Evolutionary conservation across 352 stramenopile genomes (phyloP), one percentile per base, ranked within the genome.

Genomic region (Globisporangium echinulatum): DNA sequence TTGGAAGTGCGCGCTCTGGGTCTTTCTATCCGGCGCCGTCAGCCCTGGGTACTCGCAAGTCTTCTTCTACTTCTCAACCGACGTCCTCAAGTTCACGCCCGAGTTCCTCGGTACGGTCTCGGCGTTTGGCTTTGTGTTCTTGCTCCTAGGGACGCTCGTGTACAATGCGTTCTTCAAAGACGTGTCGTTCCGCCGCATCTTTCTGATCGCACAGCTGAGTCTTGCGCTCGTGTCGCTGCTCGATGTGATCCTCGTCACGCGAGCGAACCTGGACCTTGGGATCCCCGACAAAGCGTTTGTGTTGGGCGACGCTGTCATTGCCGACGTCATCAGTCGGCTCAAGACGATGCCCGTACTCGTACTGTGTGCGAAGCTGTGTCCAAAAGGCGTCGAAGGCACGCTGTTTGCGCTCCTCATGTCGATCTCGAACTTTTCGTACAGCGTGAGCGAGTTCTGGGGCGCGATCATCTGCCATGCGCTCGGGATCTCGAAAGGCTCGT

Each of bases 381-480:
- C 96, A 8, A 89, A 88, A 52, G 96, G 96, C 46, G 85, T 98
- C 25, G 96, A 99, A 68, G 96, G 95, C 40, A 97, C 97, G 10
- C 72, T 99, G 9, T 99, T 99, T 79, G 96, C 96, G 6, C 80
- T 97, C 47, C 76, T 99, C 52, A 99, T 99, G 96, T 97, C 87
- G 0, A 97, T 98, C 59, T 98, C 95, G 62, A 98, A 99, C 77
- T 94, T 96, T 54, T 96, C 91, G 33, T 89, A 79, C 48, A 96
- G 92, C 42, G 70, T 98, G 19, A 97, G 93, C 17, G 94, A 93
- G 40, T 97, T 98, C 69, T 83, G 97, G 68, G 93, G 94, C 1
- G 92, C 94, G 8, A 63, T 88, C 9, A 77, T 98, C 33, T 98
- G 92, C 57, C 80, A 89, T 13, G 70, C 72, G 47, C 71, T 98